Base-by-base conservation (phyloP, 192 early-diverging fungal genomes). In the Coemansia reversa region DNA sequence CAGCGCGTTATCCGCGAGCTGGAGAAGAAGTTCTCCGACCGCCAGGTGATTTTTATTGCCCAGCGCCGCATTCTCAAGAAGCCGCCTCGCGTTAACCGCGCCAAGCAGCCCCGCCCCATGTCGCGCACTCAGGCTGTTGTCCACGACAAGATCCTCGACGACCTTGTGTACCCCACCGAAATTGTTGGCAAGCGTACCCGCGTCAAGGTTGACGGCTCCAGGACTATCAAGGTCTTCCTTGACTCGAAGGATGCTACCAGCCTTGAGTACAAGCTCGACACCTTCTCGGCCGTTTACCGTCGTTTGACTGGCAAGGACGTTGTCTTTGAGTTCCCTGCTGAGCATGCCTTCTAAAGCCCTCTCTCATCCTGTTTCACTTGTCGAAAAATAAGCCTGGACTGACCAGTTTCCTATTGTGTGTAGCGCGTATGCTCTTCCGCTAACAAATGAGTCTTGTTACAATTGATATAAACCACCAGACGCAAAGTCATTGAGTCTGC, bases 1-100 rank as follows among this genome's bases (percentile, higher is more conserved):
- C 83, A 87, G 77, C 90, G 91, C 75, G 90, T 98, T 58, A 94
- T 94, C 73, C 94, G 97, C 81, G 97, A 98, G 88, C 88, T 98
- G 74, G 97, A 98, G 89, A 98, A 98, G 93, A 98, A 98, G 92
- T 97, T 98, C 90, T 93, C 93, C 74, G 97, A 98, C 86, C 91
- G 95, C 68, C 97, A 98, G 86, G 92, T 98, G 58, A 86, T 98
- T 70, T 89, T 98, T 61, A 74, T 92, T 69, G 90, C 94, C 65
- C 92, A 97, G 85, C 93, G 97, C 67, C 91, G 94, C 73, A 97
- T 98, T 84, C 85, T 97, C 83, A 86, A 86, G 73, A 93, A 93
- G 88, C 97, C 97, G 61, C 87, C 88, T 73, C 91, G 92, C 79
- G 86, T 87, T 67, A 89, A 90, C 66, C 93, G 93, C 77, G 87